Base-by-base conservation (phyloP, 2,329 filamentous ascomycete species). In the Fusarium denticulatum region DNA sequence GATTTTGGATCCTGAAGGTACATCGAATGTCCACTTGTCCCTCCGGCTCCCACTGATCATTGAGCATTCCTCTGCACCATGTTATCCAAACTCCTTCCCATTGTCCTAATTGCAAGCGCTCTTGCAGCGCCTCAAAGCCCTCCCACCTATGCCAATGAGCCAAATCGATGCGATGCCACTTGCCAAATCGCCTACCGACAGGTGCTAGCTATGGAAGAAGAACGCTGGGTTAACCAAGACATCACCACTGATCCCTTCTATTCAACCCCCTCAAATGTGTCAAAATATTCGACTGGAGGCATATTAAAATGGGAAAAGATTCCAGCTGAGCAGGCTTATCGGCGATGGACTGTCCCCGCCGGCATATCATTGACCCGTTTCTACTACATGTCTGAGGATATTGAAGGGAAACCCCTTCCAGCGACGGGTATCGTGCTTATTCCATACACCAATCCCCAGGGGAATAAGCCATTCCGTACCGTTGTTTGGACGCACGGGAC, bases 401-500 rank as follows among this genome's bases (percentile, higher is more conserved):
- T 66, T 1, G 5, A 55, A 5, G 46, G 46, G 3, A 56, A 26
- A 2, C 45, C 42, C 11, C 45, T 66, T 8, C 59, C 63, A 18
- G 63, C 63, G 2, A 66, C 63, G 0, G 63, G 39, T 2, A 42
- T 49, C 14, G 63, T 39, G 24, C n/a, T 66, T 10, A 43, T 55
- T 7, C 63, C 63, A 1, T 66, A 40, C 11, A 7, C 58, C 4
- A 64, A 49, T 4, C 63, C 63, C 20, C 28, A 15, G 15, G 63
- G 53, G 3, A n/a, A 32, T 1, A 16, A 34, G 16, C 53, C 61
- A 45, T 50, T 66, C 16, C 63, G 63, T 14, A 66, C 76, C 3
- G 12, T 77, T 7, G 77, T 72, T 15, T 79, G 77, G 77, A 64
- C 77, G 1, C 77, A 79, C 43, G 77, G 77, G 0, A 79, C 77